Evolutionary conservation across 2,329 filamentous ascomycete species (phyloP), one percentile per base, ranked within the genome.

Genomic region (Neonectria sp.): DNA sequence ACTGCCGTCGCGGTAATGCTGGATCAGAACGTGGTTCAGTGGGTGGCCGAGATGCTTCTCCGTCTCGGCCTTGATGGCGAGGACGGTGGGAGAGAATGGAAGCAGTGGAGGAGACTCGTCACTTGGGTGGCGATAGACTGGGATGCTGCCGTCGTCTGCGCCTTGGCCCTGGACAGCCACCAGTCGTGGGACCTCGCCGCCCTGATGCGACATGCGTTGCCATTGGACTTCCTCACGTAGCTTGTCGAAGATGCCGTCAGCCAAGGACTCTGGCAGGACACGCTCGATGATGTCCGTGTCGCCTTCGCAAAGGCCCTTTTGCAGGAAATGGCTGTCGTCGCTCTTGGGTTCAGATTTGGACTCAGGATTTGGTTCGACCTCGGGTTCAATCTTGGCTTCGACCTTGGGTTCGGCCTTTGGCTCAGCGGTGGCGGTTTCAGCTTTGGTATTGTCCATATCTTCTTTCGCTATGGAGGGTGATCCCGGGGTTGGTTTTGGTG

Each of bases 91-190:
- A 0, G 94, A 93, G 80, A 97, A 98, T 2, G 90, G 86, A 1
- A 92, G 82, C 15, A 98, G 81, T 1, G 93, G 91, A 0, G 95
- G 92, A 1, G 93, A 93, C 78, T 97, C 93, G 77, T 99, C 96
- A 4, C 94, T 90, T 51, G 96, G 96, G 80, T 98, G 96, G 15
- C 96, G 92, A 80, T 99, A 99, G n/a, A 98, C 87, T 25, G 96
- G 96, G 79, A 93, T 91, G 71, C 86, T 91, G 21, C 93, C 93
- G 74, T 95, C 91, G 0, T 84, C 77, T 45, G 85, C 86, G 33
- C 95, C 84, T 17, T 88, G 84, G 4, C 95, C 96, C 79, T 98
- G 95, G 24, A 97, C 95, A 55, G 94, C 95, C 7, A 98, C 94
- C 2, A 98, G 88, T 43, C 96, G 91, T 49, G 96, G 96, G 0